Conservation (phyloP, 306 rosid genomes). For the Macrotyloma uniflorum region DNA sequence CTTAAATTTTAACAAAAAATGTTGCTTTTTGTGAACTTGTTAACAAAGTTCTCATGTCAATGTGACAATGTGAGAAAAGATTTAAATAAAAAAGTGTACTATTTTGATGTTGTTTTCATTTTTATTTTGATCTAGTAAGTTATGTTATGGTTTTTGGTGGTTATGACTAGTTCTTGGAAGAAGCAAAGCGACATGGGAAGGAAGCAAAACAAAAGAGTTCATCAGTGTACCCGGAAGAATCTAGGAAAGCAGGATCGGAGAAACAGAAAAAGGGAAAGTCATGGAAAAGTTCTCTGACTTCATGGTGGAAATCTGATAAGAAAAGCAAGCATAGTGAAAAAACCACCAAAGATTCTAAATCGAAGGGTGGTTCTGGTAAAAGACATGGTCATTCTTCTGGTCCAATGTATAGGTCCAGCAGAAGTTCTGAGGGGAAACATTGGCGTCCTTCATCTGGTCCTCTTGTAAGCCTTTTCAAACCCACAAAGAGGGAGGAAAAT, state of each 20-base stretch:
- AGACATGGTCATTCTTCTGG: slow-evolving; percentile 62
- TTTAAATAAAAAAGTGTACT: background rate
- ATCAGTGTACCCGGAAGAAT: slow-evolving; percentile 51
- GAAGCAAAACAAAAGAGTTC: slow-evolving; percentile 48
- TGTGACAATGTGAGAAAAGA: background rate
- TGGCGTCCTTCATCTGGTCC: slow-evolving; percentile 65
- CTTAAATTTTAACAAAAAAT: background rate
- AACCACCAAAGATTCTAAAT: slow-evolving; percentile 11
- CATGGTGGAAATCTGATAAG: slow-evolving; percentile 76
- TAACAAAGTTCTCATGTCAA: background rate
- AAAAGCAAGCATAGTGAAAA: slow-evolving; percentile 43
- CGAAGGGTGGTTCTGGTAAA: slow-evolving; percentile 43
- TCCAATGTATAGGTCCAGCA: slow-evolving; percentile 48
- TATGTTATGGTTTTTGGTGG: background rate
- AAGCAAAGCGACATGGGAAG: slow-evolving; percentile 63
- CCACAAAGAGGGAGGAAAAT: slow-evolving; percentile 46
- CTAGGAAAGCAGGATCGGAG: slow-evolving; percentile 38
- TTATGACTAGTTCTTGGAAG: slow-evolving; percentile 70
- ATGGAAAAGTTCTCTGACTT: slow-evolving; percentile 66
- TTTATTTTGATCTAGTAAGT: background rate
- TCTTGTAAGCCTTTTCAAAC: slow-evolving; percentile 54
- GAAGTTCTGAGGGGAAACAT: slow-evolving; percentile 33
- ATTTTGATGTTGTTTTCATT: background rate
- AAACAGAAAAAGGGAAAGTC: slow-evolving; percentile 51
- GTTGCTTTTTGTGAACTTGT: background rate